Percentiles rank a stretch among this genome's conserved stretches.
These are phyloP conservation scores for Phytophthora palmivora DNA, from an alignment of 352 stramenopile species.

Conservation along the genomic window DNA sequence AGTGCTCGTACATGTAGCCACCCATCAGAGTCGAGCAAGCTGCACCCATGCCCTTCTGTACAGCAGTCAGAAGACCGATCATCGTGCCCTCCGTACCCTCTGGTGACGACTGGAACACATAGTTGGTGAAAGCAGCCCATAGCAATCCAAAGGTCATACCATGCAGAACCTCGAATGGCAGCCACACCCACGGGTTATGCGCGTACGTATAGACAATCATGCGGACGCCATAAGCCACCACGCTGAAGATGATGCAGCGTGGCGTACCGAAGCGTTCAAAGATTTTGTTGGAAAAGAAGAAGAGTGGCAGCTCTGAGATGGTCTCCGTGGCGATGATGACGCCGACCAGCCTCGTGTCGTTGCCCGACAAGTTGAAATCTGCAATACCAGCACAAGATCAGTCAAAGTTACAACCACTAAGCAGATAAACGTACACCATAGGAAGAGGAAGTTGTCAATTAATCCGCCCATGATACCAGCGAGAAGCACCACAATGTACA, in stretches of 20 bases:
- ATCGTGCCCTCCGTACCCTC: slow-evolving; percentile 74
- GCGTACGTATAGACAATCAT: slow-evolving; percentile 73
- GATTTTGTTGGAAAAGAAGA: slow-evolving; percentile 79
- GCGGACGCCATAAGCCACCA: slow-evolving; percentile 62
- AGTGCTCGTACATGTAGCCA: slow-evolving; percentile 77
- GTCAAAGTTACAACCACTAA: not conserved
- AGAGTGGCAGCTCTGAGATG: slow-evolving; percentile 74
- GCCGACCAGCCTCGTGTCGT: slow-evolving; percentile 68
- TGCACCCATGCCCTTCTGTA: slow-evolving; percentile 74
- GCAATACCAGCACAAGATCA: slow-evolving; percentile 1
- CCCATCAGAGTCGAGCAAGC: slow-evolving; percentile 68
- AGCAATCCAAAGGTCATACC: slow-evolving; percentile 74
- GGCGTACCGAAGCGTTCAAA: slow-evolving; percentile 66
- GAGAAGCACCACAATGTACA: slow-evolving; percentile 75
- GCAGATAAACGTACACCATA: slow-evolving; percentile 36
- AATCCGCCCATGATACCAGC: slow-evolving; percentile 62
- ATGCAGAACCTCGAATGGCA: slow-evolving; percentile 74
- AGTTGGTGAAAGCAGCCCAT: slow-evolving; percentile 83
- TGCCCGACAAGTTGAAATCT: slow-evolving; percentile 73
- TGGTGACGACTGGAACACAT: slow-evolving; percentile 71
- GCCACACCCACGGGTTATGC: slow-evolving; percentile 64
- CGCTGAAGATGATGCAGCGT: slow-evolving; percentile 55
- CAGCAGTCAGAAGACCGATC: slow-evolving; percentile 68
- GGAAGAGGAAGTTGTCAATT: slow-evolving; percentile 77
- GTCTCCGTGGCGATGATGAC: slow-evolving; percentile 76